Conservation (phyloP, 768 basidiomycete species). For the Rhodosporidiobolus odoratus region DNA sequence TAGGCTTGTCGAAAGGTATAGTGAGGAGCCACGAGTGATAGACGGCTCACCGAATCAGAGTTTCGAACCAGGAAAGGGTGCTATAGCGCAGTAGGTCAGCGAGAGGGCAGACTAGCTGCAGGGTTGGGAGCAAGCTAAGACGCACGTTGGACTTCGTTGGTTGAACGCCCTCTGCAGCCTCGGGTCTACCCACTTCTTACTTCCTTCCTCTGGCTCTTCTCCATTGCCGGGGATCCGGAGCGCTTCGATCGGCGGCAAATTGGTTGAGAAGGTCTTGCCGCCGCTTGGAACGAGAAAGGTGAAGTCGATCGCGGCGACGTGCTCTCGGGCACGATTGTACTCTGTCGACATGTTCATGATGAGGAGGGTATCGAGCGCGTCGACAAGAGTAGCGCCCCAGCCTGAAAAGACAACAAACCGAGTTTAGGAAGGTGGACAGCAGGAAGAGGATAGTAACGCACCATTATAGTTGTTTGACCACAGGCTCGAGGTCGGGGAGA, state of each 20-base stretch:
- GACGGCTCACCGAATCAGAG: slow-evolving; percentile 46
- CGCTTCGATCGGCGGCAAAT: slow-evolving; percentile 2
- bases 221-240: neutral
- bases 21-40: no score
- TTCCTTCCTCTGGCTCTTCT: neutral
- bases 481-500: slow-evolving; percentile 31
- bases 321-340: slow-evolving; percentile 43
- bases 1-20: no score
- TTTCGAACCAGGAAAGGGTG: slow-evolving; percentile 48
- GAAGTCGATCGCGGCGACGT: slow-evolving; percentile 43
- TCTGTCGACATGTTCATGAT: slow-evolving; percentile 42
- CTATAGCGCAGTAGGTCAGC: neutral
- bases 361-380: slow-evolving; percentile 43
- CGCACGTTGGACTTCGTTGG: slow-evolving; percentile 7
- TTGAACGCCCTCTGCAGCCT: neutral
- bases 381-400: slow-evolving; percentile 44
- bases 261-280: slow-evolving; percentile 14
- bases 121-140: neutral
- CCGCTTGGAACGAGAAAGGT: slow-evolving; percentile 34
- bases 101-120: neutral
- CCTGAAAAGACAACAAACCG: neutral
- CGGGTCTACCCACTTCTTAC: neutral
- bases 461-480: slow-evolving; percentile 41
- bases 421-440: neutral
- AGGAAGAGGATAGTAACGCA: neutral